phyloP scores from a whole-genome alignment of 192 early-diverging fungal genomes.

The Jimgerdemannia flammicorona region DNA sequence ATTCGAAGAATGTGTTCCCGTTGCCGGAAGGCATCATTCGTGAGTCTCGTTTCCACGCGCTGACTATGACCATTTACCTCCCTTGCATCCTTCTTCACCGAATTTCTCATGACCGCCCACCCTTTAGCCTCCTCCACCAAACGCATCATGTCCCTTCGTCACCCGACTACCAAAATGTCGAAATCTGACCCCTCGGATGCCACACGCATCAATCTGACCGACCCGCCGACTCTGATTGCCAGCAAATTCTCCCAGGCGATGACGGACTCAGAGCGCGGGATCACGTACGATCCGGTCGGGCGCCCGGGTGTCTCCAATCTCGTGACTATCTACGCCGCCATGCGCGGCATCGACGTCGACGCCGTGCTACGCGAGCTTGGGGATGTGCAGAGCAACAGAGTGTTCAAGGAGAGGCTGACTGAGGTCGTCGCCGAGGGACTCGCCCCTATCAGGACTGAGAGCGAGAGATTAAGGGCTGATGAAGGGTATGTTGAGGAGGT shows the following conservation, averaged over 20 bases:
- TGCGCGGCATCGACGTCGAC: slow-evolving; percentile 34
- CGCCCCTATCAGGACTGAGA: slow-evolving; percentile 63
- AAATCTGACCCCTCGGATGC: slow-evolving; percentile 73
- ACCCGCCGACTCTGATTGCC: slow-evolving; percentile 60
- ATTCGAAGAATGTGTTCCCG: slow-evolving; percentile 58
- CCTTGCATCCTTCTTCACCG: neutral
- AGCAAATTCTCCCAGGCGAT: slow-evolving; percentile 67
- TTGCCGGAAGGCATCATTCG: slow-evolving; percentile 63
- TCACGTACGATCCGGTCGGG: slow-evolving; percentile 65
- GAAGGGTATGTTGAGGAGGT: slow-evolving; percentile 57
- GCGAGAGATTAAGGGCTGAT: slow-evolving; percentile 54
- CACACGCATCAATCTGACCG: slow-evolving; percentile 73
- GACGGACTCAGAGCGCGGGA: slow-evolving; percentile 61
- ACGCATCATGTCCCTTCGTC: slow-evolving; percentile 81
- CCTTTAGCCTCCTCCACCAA: slow-evolving; percentile 42
- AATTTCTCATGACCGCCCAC: neutral
- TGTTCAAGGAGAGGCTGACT: slow-evolving; percentile 72
- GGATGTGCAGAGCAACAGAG: slow-evolving; percentile 43
- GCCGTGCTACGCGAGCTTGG: slow-evolving; percentile 47
- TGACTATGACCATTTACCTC: slow-evolving; percentile 3
- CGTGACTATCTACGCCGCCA: slow-evolving; percentile 69
- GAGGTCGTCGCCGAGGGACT: slow-evolving; percentile 59
- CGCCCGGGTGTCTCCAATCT: slow-evolving; percentile 86
- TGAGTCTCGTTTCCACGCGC: slow-evolving; percentile 20
- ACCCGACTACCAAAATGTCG: slow-evolving; percentile 83